Base-by-base conservation (phyloP, 176 grass and related monocot genomes). In the Zoysia japonica region DNA sequence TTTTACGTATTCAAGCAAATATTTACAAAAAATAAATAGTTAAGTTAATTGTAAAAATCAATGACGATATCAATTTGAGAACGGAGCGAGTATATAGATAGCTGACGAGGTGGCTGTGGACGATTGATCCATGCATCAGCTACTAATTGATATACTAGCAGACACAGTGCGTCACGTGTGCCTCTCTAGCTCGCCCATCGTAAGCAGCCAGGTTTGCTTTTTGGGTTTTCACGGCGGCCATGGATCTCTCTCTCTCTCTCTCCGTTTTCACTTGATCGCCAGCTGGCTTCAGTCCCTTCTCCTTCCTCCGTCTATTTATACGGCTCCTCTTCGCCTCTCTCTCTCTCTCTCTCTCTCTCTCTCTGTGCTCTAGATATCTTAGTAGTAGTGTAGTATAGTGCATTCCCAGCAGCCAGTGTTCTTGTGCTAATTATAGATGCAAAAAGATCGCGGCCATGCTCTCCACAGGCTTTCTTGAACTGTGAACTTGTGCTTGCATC, bases 391-490 rank as follows among this genome's bases (percentile, higher is more conserved):
- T 28, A 28, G 28, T 28, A 28, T 28, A 28, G 28, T 54, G 4
- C 14, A 54, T 54, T 54, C 14, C 3, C 12, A 4, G 14, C 3
- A 54, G 52, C 39, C 63, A 15, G 63, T 17, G 13, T 40, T 42
- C 13, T 8, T 45, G 11, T 7, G 47, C 7, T 5, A 59, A 59
- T 59, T 54, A 55, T 51, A 51, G 14, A 55, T 15, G 42, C 49
- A 63, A 28, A 28, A 28, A 85, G 91, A 88, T 72, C 13, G 44
- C 65, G 79, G 73, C 12, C 75, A 90, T 93, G 85, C 83, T 88
- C 86, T 93, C 91, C 91, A 93, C 91, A 93, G 91, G 91, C 91
- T 93, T 93, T 90, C 88, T 90, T 93, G 91, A 93, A 93, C 91
- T 93, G 82, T 93, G 85, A 88, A 93, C 88, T 80, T 49, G 37